A percentile compares a stretch with the other conserved stretches of the same genome.
These are phyloP conservation scores for Geotrichum macrosporum DNA, from an alignment of 1,139 yeast genomes.

Conservation along the genomic window DNA sequence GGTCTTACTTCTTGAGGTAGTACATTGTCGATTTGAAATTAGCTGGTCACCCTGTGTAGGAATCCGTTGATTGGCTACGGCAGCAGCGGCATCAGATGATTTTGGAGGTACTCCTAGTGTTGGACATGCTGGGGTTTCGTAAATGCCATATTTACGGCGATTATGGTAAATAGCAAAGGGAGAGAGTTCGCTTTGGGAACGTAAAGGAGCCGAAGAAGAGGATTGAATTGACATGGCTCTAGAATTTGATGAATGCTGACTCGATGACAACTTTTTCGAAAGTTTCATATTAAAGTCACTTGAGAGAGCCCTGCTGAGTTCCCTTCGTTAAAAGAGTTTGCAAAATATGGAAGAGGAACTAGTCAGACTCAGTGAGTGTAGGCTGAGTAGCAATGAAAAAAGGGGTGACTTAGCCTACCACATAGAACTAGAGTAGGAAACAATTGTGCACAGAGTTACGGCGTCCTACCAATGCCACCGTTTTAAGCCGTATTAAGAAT, in stretches of 20 bases:
- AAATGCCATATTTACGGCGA: constrained; percentile 69
- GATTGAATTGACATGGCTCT: constrained; percentile 10
- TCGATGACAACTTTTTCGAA: neutral
- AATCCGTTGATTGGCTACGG: constrained; percentile 6
- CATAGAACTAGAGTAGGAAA: too few relatives aligned
- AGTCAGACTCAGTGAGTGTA: neutral
- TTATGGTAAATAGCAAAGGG: constrained; percentile 63
- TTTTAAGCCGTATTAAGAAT: too few relatives aligned
- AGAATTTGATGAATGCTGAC: neutral
- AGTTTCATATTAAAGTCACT: neutral
- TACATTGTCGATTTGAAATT: neutral
- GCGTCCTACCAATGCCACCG: too few relatives aligned
- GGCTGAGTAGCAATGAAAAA: neutral
- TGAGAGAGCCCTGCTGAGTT: neutral
- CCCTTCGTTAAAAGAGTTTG: too few relatives aligned
- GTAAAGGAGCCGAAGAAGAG: constrained; percentile 11
- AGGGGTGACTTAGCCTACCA: neutral
- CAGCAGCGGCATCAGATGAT: constrained; percentile 28
- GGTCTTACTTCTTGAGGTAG: neutral
- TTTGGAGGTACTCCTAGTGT: constrained; percentile 58
- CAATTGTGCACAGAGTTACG: too few relatives aligned
- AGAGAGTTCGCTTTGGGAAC: constrained; percentile 3
- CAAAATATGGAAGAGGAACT: neutral
- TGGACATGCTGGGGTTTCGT: constrained; percentile 62
- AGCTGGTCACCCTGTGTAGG: neutral